phyloP scores from a whole-genome alignment of 805 yeast species.

The Candida maesae region DNA sequence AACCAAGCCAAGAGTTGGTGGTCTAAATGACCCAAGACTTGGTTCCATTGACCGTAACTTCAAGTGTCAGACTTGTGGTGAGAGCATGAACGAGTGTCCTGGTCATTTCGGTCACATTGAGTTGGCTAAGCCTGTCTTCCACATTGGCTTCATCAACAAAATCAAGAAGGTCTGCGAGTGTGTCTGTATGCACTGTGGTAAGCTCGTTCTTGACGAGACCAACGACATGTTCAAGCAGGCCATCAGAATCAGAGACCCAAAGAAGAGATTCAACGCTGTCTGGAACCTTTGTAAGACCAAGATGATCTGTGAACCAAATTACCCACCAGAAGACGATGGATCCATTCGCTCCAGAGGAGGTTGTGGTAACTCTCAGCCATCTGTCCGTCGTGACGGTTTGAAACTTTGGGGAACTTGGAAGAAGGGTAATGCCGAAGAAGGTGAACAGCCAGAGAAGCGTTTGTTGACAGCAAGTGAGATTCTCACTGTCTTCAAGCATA shows the following conservation, averaged over 20 bases:
- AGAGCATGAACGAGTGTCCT: constrained; percentile 98
- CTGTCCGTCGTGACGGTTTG: constrained; percentile 92
- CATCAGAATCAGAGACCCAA: constrained; percentile 84
- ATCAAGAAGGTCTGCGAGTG: constrained; percentile 95
- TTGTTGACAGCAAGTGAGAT: constrained; percentile 86
- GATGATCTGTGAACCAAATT: constrained; percentile 93
- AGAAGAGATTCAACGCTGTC: constrained; percentile 93
- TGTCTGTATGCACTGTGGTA: constrained; percentile 99
- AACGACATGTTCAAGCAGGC: constrained; percentile 76
- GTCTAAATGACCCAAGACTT: constrained; percentile 92
- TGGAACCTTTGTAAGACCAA: constrained; percentile 91
- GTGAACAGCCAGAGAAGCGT: constrained; percentile 88
- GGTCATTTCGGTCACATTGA: constrained; percentile 99
- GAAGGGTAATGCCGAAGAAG: constrained; percentile 76
- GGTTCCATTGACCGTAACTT: constrained; percentile 97
- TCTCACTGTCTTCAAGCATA: constrained; percentile 86
- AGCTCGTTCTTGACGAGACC: constrained; percentile 78
- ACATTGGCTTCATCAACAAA: constrained; percentile 90
- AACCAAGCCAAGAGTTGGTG: constrained; percentile 93
- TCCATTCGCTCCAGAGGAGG: constrained; percentile 77
- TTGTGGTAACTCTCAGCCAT: constrained; percentile 96
- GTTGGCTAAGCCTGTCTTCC: constrained; percentile 97
- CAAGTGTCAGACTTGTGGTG: constrained; percentile 99
- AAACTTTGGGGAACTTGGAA: constrained; percentile 99
- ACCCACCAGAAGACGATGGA: constrained; percentile 59